Conservation (phyloP, 2,329 filamentous ascomycete genomes). For the Coniosporium tulheliwenetii region DNA sequence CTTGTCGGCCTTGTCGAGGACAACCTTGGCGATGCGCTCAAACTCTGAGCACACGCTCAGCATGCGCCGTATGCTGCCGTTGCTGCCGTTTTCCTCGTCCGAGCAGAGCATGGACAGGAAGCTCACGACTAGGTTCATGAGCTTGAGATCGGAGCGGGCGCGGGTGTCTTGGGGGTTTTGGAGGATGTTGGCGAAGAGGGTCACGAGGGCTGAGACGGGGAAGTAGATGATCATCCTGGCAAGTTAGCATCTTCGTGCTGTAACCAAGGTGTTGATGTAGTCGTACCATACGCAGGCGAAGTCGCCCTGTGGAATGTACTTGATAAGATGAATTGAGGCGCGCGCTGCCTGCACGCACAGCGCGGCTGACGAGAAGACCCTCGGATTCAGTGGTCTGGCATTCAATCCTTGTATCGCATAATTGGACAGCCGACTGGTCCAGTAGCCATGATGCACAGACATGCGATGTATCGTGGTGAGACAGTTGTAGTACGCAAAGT, state of each 20-base stretch:
- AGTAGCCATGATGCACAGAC: constrained; percentile 96
- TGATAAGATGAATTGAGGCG: constrained; percentile 83
- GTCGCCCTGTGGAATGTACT: constrained; percentile 92
- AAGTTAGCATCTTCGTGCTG: background rate
- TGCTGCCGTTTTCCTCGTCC: constrained; percentile 73
- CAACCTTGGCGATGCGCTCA: constrained; percentile 78
- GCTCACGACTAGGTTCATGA: constrained; percentile 87
- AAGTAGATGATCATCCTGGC: constrained; percentile 80
- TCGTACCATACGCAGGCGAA: constrained; percentile 85
- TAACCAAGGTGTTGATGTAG: background rate
- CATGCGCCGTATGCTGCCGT: constrained; percentile 61
- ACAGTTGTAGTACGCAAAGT: constrained; percentile 97
- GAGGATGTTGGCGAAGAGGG: constrained; percentile 87
- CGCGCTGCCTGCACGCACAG: constrained; percentile 85
- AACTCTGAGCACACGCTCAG: constrained; percentile 91
- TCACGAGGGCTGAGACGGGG: constrained; percentile 86
- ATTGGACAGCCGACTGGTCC: constrained; percentile 88
- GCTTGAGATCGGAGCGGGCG: constrained; percentile 71
- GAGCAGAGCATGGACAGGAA: constrained; percentile 82
- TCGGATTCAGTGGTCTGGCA: constrained; percentile 74
- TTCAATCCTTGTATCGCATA: constrained; percentile 93
- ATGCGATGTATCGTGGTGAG: constrained; percentile 95
- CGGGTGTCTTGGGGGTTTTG: constrained; percentile 86
- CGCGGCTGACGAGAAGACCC: constrained; percentile 86
- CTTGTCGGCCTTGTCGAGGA: constrained; percentile 81